These are phyloP conservation scores for Kuraishia hungarica DNA, from an alignment of 805 yeast species.

Conservation along the genomic window DNA sequence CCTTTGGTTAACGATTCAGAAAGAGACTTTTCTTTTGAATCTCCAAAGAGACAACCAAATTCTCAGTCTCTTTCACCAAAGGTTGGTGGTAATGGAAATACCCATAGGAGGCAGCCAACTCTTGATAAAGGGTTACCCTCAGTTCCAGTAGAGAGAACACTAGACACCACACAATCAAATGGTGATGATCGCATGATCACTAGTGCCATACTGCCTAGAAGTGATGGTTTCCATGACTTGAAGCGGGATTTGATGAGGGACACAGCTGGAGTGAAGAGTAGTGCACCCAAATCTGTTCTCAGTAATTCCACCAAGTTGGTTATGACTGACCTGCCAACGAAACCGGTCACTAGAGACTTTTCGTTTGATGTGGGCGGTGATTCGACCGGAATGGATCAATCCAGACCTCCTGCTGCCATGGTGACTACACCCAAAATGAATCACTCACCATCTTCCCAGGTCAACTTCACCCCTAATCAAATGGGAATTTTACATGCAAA, in stretches of 20 bases:
- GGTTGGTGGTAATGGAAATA: background rate
- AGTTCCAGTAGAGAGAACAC: background rate
- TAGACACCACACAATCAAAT: too few relatives aligned
- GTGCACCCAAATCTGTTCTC: too few relatives aligned
- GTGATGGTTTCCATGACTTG: background rate
- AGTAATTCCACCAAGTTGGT: background rate
- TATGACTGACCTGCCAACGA: background rate
- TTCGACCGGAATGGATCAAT: background rate
- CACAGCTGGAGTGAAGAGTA: background rate
- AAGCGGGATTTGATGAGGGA: slow-evolving; percentile 1
- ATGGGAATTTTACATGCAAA: slow-evolving; percentile 54
- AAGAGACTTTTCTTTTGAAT: background rate
- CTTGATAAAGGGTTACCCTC: background rate
- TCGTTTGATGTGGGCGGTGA: background rate
- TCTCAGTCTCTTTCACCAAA: background rate
- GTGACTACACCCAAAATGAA: background rate
- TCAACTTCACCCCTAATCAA: slow-evolving; percentile 46
- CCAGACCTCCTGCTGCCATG: too few relatives aligned
- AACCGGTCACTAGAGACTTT: background rate
- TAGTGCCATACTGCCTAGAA: background rate
- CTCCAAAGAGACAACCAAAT: background rate
- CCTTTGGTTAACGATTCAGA: background rate
- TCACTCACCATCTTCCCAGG: background rate
- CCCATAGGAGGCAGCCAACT: background rate
- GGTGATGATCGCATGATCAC: background rate